phyloP scores from a whole-genome alignment of 1,139 yeast species.

The Blastobotrys proliferans region DNA sequence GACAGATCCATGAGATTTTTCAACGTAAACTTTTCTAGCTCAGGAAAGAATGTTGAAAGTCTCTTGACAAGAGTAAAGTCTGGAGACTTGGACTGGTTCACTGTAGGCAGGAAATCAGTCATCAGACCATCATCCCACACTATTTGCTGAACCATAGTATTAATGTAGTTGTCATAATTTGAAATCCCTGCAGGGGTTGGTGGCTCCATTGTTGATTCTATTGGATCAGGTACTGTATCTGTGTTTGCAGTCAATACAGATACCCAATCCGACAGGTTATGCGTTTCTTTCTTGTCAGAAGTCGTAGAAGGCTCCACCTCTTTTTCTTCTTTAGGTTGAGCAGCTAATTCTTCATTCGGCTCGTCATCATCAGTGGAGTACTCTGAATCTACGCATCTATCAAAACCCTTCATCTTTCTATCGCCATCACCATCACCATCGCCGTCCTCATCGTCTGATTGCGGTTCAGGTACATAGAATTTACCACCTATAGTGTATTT shows the following conservation, averaged over 20 bases:
- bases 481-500: slow-evolving; percentile 86
- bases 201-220: slow-evolving; percentile 11
- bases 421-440: slow-evolving; percentile 13
- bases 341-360: slow-evolving; percentile 10
- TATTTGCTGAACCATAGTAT: slow-evolving; percentile 38
- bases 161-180: slow-evolving; percentile 8
- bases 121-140: slow-evolving; percentile 41
- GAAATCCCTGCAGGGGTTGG: slow-evolving; percentile 12
- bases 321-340: background rate
- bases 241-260: slow-evolving; percentile 14
- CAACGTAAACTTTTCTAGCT: slow-evolving; percentile 18
- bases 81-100: slow-evolving; percentile 13
- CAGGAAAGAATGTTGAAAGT: slow-evolving; percentile 20
- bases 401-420: background rate
- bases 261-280: slow-evolving; percentile 19
- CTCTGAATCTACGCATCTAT: too few relatives aligned
- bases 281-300: slow-evolving; percentile 3
- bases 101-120: slow-evolving; percentile 14
- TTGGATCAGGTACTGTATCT: slow-evolving; percentile 9
- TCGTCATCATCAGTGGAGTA: slow-evolving; percentile 14
- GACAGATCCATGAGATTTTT: slow-evolving; percentile 20
- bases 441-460: slow-evolving; percentile 27
- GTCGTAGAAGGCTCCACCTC: background rate
- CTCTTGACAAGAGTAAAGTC: slow-evolving; percentile 18
- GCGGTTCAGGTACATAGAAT: slow-evolving; percentile 49